Conservation (phyloP, 306 rosid species). For the Oemleria cerasiformis region DNA sequence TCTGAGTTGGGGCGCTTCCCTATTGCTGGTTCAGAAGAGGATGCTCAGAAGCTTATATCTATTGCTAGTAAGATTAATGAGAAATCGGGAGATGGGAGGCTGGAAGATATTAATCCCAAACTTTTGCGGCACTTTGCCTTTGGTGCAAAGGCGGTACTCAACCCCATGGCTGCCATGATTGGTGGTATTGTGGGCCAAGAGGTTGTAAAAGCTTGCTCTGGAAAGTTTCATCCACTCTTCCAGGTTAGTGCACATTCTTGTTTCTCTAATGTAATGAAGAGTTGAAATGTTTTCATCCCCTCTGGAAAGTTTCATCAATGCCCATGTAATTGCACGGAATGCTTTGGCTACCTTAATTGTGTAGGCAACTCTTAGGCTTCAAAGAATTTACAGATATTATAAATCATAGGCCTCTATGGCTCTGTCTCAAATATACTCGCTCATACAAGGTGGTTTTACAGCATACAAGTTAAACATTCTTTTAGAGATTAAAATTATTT, state of each 20-base stretch:
- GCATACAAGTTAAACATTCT: background rate
- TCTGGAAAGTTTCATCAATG: too few species aligned
- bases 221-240: constrained; percentile 91
- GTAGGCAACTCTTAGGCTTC: too few species aligned
- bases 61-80: constrained; percentile 54
- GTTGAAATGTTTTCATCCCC: too few species aligned
- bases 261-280: background rate
- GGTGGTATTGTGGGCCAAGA: constrained; percentile 99
- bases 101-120: constrained; percentile 73
- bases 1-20: constrained; percentile 66
- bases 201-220: constrained; percentile 96
- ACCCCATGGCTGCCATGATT: constrained; percentile 98
- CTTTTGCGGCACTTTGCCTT: constrained; percentile 73
- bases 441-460: too few species aligned
- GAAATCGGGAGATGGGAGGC: constrained; percentile 50
- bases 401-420: too few species aligned
- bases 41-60: constrained; percentile 65
- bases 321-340: too few species aligned
- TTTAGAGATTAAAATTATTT: background rate
- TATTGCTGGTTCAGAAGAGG: constrained; percentile 76
- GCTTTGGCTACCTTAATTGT: too few species aligned
- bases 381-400: too few species aligned
- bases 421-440: too few species aligned
- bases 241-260: constrained; percentile 48
- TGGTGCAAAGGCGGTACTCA: constrained; percentile 90